Conservation (phyloP, 257 asterid genomes). For the Petunia secreta region DNA sequence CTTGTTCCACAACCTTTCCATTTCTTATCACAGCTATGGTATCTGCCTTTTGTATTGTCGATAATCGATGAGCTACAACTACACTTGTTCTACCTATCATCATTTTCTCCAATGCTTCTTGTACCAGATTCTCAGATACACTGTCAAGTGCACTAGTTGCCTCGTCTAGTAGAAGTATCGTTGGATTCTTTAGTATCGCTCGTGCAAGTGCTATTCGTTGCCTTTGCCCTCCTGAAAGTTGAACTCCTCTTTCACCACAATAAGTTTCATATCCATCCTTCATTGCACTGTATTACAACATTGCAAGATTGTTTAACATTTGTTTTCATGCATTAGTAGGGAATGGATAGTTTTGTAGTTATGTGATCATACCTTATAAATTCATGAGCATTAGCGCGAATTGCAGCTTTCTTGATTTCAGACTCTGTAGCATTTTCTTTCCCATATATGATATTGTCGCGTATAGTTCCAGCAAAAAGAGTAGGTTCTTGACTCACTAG, state of each 20-base stretch:
- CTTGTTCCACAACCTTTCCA: slow-evolving; percentile 72
- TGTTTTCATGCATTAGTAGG: neutral
- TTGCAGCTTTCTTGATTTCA: slow-evolving; percentile 63
- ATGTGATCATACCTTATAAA: slow-evolving; percentile 54
- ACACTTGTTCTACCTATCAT: slow-evolving; percentile 66
- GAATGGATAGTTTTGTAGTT: neutral
- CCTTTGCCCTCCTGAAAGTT: slow-evolving; percentile 80
- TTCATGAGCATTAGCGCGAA: slow-evolving; percentile 76
- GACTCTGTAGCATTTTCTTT: slow-evolving; percentile 54
- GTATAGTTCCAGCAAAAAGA: slow-evolving; percentile 60
- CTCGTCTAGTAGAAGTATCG: slow-evolving; percentile 76
- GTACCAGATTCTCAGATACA: slow-evolving; percentile 61
- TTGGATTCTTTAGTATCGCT: slow-evolving; percentile 69
- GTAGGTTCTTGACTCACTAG: slow-evolving; percentile 79
- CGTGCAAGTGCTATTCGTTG: slow-evolving; percentile 75
- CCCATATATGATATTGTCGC: slow-evolving; percentile 66
- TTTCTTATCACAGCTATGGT: slow-evolving; percentile 60
- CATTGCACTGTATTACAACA: slow-evolving; percentile 48
- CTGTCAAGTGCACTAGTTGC: slow-evolving; percentile 77
- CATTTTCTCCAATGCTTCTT: slow-evolving; percentile 66
- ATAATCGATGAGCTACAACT: slow-evolving; percentile 67
- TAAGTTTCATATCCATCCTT: slow-evolving; percentile 62
- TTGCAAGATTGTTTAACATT: neutral
- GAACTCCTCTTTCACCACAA: slow-evolving; percentile 80
- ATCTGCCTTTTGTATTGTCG: slow-evolving; percentile 69